Conservation (phyloP, 2,329 filamentous ascomycete species). For the Neopestalotiopsis rosae region DNA sequence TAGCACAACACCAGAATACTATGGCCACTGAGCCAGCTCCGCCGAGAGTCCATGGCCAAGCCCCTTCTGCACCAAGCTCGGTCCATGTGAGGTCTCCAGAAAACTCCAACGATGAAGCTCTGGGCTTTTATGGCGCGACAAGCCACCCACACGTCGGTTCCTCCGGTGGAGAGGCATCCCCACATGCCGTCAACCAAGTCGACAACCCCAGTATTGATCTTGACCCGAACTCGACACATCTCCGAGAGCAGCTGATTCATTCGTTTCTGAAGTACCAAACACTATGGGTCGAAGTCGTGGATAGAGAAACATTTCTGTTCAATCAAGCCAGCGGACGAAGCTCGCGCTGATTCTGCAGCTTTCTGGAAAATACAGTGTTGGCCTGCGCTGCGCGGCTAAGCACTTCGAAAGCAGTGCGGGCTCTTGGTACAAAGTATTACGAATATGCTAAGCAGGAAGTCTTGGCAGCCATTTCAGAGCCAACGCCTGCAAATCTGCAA, state of each 20-base stretch:
- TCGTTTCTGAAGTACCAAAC: background rate
- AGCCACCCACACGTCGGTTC: background rate
- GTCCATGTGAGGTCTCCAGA: background rate
- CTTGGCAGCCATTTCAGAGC: background rate
- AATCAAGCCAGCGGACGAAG: background rate
- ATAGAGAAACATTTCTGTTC: background rate
- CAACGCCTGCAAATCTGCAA: background rate
- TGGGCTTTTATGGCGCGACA: background rate
- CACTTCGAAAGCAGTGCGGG: slow-evolving; percentile 1
- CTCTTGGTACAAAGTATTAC: background rate
- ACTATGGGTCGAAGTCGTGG: slow-evolving; percentile 1
- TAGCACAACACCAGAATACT: background rate
- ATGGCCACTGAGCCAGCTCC: background rate
- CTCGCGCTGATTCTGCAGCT: background rate
- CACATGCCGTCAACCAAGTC: background rate
- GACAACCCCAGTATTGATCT: background rate
- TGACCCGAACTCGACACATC: background rate
- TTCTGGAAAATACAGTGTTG: background rate
- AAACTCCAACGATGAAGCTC: background rate
- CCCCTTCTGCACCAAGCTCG: background rate
- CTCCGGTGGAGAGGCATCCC: background rate
- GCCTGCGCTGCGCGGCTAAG: background rate
- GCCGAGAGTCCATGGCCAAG: background rate
- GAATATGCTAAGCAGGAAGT: background rate
- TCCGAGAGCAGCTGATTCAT: background rate